Evolutionary conservation across 345 rosid genomes (phyloP), one percentile per base, ranked within the genome.

Genomic region (Triadica sebifera): DNA sequence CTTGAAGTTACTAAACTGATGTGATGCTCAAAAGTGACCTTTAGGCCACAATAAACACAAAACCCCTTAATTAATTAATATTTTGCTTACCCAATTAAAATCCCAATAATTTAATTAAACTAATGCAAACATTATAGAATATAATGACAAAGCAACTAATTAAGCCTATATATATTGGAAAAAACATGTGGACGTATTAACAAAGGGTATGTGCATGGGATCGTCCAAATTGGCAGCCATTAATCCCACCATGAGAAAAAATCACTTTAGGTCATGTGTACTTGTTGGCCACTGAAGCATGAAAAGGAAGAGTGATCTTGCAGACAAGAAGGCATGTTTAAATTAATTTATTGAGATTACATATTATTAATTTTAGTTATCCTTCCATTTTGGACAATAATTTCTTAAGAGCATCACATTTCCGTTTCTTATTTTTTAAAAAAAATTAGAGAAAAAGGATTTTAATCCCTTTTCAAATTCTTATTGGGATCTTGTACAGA

Each of bases 281-380:
- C 82, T 74, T 86, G 89, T 88, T 88, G 67, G 91, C 91, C 89
- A 88, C 88, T 86, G 74, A 19, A 78, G 69, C 77, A n/a, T 74
- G 79, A 53, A 77, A 71, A 77, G 22, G 62, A 12, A 46, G 67
- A 70, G 11, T 77, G 67, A 68, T 81, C 74, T 72, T 77, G 74
- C 69, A 50, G 85, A 86, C 84, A 81, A 75, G 71, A 65, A 73
- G 78, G 79, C 80, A 69, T 80, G 74, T 57, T 52, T 75, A 43
- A 70, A 66, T 72, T 77, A 75, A 70, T 73, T 77, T 55, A 60
- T 55, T 43, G 73, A 71, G 61, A 57, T 25, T 59, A 24, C 37
- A 37, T 17, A 4, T 53, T 5, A 57, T 57, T 57, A 20, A 20
- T 8, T 57, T 37, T 73, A 66, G 64, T 79, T 59, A 69, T 5